phyloP scores from a whole-genome alignment of 1,284 basidiomycete genomes.

The Leccinum fallax region DNA sequence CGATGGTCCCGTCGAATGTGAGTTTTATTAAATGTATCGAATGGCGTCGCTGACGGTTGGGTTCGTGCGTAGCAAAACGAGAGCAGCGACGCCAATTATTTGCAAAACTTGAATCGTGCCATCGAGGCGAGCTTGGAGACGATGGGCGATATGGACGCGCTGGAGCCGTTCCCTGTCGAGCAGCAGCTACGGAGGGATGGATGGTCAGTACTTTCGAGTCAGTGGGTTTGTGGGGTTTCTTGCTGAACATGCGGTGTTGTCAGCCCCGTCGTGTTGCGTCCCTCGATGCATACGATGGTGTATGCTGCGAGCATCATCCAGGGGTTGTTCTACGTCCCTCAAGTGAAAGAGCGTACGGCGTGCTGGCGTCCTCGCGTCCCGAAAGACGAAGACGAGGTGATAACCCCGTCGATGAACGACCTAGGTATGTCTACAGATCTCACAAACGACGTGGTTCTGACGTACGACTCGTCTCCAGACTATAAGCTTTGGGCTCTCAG shows the following conservation, averaged over 20 bases:
- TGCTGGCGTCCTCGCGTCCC: slow-evolving; percentile 45
- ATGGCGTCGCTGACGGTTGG: slow-evolving; percentile 2
- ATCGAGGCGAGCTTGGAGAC: slow-evolving; percentile 63
- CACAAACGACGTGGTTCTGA: not conserved
- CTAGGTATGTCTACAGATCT: slow-evolving; percentile 35
- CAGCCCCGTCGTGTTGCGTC: slow-evolving; percentile 68
- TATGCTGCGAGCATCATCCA: slow-evolving; percentile 68
- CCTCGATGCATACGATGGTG: slow-evolving; percentile 49
- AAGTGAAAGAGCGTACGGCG: slow-evolving; percentile 42
- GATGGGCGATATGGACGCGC: slow-evolving; percentile 33
- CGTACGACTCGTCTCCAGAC: slow-evolving; percentile 31
- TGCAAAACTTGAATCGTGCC: slow-evolving; percentile 61
- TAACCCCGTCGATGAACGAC: slow-evolving; percentile 28
- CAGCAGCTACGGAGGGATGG: slow-evolving; percentile 55
- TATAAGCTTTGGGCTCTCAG: slow-evolving; percentile 53
- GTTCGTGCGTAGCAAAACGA: slow-evolving; percentile 28
- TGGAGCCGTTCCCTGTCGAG: slow-evolving; percentile 47
- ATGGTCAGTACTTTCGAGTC: slow-evolving; percentile 44
- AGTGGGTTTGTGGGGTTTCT: not conserved
- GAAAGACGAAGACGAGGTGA: slow-evolving; percentile 23
- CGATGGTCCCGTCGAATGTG: slow-evolving; percentile 68
- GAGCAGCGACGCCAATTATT: slow-evolving; percentile 47
- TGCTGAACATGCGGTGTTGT: slow-evolving; percentile 1
- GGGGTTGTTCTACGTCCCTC: slow-evolving; percentile 42
- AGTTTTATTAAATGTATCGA: slow-evolving; percentile 3